phyloP scores from a whole-genome alignment of 306 rosid genomes.

The Lablab purpureus region DNA sequence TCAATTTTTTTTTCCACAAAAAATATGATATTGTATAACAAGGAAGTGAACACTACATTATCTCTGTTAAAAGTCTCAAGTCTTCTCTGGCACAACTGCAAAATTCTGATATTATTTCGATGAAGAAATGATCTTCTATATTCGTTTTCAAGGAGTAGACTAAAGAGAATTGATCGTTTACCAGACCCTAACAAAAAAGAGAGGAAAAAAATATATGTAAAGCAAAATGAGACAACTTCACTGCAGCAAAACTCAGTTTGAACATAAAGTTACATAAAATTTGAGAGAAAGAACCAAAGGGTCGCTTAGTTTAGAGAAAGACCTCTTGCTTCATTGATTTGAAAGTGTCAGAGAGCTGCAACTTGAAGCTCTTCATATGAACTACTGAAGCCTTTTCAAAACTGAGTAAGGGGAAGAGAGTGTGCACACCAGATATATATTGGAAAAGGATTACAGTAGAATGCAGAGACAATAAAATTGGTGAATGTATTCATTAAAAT shows the following conservation, averaged over 20 bases:
- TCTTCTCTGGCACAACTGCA: slow-evolving; percentile 14
- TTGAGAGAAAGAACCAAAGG: not conserved
- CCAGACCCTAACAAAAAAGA: slow-evolving; percentile 34
- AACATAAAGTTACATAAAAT: not conserved
- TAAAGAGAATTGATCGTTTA: slow-evolving; percentile 36
- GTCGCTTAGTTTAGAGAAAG: slow-evolving; percentile 6
- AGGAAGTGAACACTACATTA: slow-evolving; percentile 12
- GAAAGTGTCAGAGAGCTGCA: not conserved
- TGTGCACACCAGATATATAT: not conserved
- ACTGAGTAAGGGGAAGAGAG: not conserved
- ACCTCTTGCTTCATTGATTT: slow-evolving; percentile 43
- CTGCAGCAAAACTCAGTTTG: not conserved
- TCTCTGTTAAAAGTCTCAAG: not conserved
- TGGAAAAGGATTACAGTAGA: too few relatives aligned
- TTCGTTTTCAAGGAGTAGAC: slow-evolving; percentile 36
- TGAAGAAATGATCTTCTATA: slow-evolving; percentile 12
- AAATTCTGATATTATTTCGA: slow-evolving; percentile 32
- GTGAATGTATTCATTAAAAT: not conserved
- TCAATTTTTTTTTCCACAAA: too few relatives aligned
- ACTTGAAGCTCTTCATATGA: not conserved
- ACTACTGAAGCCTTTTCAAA: not conserved
- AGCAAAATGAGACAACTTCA: not conserved
- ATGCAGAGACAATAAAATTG: too few relatives aligned
- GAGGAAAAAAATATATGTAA: not conserved
- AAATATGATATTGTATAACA: not conserved